phyloP scores from a whole-genome alignment of 495 filamentous ascomycete genomes.

The Penicillium egyptiacum region DNA sequence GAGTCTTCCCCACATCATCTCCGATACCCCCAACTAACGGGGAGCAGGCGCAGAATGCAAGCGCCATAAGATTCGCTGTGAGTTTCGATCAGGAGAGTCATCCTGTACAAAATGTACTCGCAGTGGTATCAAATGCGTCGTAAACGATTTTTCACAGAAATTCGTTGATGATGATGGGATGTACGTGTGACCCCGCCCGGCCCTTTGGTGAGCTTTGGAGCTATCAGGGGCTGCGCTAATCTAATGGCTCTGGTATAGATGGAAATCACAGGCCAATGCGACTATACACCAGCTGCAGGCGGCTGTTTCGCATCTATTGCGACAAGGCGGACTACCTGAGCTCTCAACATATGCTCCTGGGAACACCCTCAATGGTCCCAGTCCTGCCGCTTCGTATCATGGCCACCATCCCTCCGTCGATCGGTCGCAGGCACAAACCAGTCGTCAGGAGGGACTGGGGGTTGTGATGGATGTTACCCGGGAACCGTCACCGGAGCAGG shows the following conservation, averaged over 20 bases:
- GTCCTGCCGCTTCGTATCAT: slow-evolving; percentile 35
- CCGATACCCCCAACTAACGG: slow-evolving; percentile 2
- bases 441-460: slow-evolving; percentile 33
- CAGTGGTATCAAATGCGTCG: slow-evolving; percentile 49
- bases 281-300: slow-evolving; percentile 45
- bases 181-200: slow-evolving; percentile 28
- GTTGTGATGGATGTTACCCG: slow-evolving; percentile 46
- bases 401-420: slow-evolving; percentile 30
- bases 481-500: slow-evolving; percentile 54
- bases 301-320: slow-evolving; percentile 47
- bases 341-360: slow-evolving; percentile 40
- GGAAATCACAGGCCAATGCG: slow-evolving; percentile 46
- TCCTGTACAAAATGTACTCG: slow-evolving; percentile 49
- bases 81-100: slow-evolving; percentile 43
- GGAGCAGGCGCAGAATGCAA: slow-evolving; percentile 47
- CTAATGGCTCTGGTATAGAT: slow-evolving; percentile 26
- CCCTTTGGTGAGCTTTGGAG: neutral
- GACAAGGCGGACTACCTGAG: slow-evolving; percentile 40
- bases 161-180: slow-evolving; percentile 50
- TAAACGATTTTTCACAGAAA: slow-evolving; percentile 52
- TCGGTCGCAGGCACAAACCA: slow-evolving; percentile 28
- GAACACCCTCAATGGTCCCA: slow-evolving; percentile 33
- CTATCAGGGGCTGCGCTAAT: slow-evolving; percentile 15
- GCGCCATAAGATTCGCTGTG: slow-evolving; percentile 50
- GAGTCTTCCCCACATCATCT: slow-evolving; percentile 27